phyloP scores from a whole-genome alignment of 2,329 filamentous ascomycete species.

The Cladophialophora yegresii region DNA sequence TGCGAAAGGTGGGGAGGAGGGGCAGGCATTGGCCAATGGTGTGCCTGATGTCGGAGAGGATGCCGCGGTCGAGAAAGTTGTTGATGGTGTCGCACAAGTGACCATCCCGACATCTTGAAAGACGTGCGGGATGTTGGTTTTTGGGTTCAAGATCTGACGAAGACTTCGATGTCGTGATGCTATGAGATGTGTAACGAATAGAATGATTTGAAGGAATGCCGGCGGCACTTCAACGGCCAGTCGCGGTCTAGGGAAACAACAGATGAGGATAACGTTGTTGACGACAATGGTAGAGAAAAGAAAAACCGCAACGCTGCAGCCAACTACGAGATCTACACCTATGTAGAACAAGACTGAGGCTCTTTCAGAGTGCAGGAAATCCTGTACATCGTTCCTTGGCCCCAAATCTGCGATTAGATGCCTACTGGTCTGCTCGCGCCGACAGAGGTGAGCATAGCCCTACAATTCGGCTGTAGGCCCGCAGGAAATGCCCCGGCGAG shows the following conservation, averaged over 20 bases:
- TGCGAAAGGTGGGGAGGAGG: constrained; percentile 36
- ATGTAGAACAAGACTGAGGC: neutral
- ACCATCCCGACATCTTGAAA: constrained; percentile 46
- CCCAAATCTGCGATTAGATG: too few species aligned
- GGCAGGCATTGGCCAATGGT: constrained; percentile 41
- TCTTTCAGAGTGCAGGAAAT: too few species aligned
- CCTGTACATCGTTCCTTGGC: too few species aligned
- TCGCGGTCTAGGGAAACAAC: neutral
- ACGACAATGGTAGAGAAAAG: neutral
- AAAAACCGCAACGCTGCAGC: neutral
- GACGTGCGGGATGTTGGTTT: neutral
- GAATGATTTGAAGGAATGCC: neutral
- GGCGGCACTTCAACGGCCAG: neutral
- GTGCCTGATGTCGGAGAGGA: constrained; percentile 40
- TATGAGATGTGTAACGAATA: neutral
- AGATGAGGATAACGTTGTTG: neutral
- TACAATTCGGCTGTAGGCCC: too few species aligned
- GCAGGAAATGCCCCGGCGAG: too few species aligned
- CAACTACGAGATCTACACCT: neutral
- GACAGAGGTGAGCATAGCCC: too few species aligned
- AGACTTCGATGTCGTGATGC: neutral
- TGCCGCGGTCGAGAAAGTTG: constrained; percentile 45
- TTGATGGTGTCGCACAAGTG: constrained; percentile 48
- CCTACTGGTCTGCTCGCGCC: too few species aligned
- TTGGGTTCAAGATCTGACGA: neutral